Evolutionary conservation across 2,329 filamentous ascomycete species (phyloP).

Genomic region (Epichloe festucae): DNA sequence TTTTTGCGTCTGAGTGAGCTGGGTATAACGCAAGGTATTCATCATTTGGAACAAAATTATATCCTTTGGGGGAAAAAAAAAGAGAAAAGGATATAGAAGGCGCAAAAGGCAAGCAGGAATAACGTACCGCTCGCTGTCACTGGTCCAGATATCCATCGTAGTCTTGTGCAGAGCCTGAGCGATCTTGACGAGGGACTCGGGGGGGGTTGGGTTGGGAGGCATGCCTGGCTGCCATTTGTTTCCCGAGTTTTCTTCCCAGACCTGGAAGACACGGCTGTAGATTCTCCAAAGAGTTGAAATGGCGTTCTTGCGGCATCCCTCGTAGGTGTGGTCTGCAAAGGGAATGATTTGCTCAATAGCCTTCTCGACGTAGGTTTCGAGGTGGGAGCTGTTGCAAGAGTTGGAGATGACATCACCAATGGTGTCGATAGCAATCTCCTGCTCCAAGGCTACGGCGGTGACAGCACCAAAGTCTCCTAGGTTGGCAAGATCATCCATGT

Average conservation of each 20-base stretch:
- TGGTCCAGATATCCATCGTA: slow-evolving; percentile 74
- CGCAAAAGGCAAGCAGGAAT: neutral
- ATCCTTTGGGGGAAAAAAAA: neutral
- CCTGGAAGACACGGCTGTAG: slow-evolving; percentile 79
- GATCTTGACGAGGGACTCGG: slow-evolving; percentile 68
- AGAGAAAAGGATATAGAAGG: neutral
- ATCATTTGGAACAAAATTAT: slow-evolving; percentile 47
- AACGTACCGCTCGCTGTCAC: slow-evolving; percentile 88
- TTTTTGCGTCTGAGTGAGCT: slow-evolving; percentile 96
- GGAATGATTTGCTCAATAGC: slow-evolving; percentile 70
- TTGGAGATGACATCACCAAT: slow-evolving; percentile 85
- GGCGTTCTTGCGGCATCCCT: slow-evolving; percentile 85
- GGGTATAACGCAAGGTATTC: slow-evolving; percentile 87
- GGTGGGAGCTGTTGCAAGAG: slow-evolving; percentile 60
- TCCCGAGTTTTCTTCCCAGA: slow-evolving; percentile 62
- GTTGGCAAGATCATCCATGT: slow-evolving; percentile 66
- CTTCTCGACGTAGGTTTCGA: slow-evolving; percentile 75
- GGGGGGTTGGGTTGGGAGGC: slow-evolving; percentile 68
- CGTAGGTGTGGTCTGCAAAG: slow-evolving; percentile 78
- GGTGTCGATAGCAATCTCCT: slow-evolving; percentile 93
- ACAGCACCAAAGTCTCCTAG: slow-evolving; percentile 77
- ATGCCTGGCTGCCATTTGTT: slow-evolving; percentile 84
- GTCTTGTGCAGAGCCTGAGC: slow-evolving; percentile 74
- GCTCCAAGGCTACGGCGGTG: slow-evolving; percentile 83
- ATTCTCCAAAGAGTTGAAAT: slow-evolving; percentile 87